Evolutionary conservation across 805 yeast genomes (phyloP), one percentile per base, ranked within the genome.

Genomic region (Barnettozyma californica): DNA sequence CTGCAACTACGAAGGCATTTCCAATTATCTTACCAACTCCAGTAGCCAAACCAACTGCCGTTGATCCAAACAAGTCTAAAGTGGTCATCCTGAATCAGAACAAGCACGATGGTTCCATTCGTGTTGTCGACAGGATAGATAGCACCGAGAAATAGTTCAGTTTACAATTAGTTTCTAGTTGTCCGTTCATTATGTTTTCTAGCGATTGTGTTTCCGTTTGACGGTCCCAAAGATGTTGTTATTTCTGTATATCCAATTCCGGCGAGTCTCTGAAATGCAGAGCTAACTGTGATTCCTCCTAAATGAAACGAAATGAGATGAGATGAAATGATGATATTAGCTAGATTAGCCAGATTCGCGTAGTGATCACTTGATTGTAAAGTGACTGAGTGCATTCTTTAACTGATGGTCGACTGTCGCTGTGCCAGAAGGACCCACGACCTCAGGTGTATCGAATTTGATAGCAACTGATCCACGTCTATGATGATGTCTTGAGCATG

Each of bases 381-480:
- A 31, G 2, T 37, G 16, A 2, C 26, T 16, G 35, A 42, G 43
- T 9, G 34, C 4, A 9, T 40, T 13, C 38, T 34, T 34, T 13
- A 45, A 18, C 9, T 40, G 19, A 26, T 41, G 20, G 29, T 36
- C 41, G 14, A 14, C 23, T 9, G 26, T 21, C 4, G 44, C 36
- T n/a, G 27, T 11, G 9, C 26, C 35, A 8, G 26, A 36, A 6
- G 31, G 27, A 13, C 20, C 21, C 18, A 52, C 41, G 39, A 47
- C 27, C 18, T 44, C 48, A 2, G 45, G 50, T 41, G 51, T 44
- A 19, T 39, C 43, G 46, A 43, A 52, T 20, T 56, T 59, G 36
- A 61, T 61, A 9, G 65, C 65, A 29, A 61, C 62, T 6, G 59
- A 54, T 1, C 61, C 63, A 25, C 65, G 52, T 23, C 65, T 56